Evolutionary conservation across 768 basidiomycete species (phyloP).

Genomic region (Erythrobasidium yunnanense): DNA sequence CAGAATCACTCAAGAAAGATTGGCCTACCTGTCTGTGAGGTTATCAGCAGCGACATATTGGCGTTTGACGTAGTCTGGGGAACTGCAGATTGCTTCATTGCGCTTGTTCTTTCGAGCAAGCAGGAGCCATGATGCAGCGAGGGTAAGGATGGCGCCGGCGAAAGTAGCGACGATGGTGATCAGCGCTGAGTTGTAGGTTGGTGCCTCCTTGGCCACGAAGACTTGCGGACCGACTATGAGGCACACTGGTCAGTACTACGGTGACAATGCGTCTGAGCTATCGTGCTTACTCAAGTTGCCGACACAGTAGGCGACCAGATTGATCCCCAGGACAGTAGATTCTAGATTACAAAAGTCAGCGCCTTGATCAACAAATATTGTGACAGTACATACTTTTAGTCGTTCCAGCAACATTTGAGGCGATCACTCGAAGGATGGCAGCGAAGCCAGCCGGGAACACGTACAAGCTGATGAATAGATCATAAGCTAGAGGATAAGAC

Average conservation of each 20-base stretch:
- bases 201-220: background rate
- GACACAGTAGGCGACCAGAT: constrained; percentile 31
- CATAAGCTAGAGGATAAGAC: too few relatives aligned
- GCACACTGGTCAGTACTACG: too few relatives aligned
- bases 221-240: background rate
- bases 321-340: constrained; percentile 26
- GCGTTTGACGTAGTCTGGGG: too few relatives aligned
- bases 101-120: background rate
- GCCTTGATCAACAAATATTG: too few relatives aligned
- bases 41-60: too few relatives aligned
- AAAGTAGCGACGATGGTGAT: background rate
- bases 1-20: background rate
- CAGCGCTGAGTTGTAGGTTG: background rate
- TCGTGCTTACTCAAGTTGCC: constrained; percentile 20
- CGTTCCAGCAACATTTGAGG: constrained; percentile 30
- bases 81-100: too few relatives aligned
- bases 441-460: constrained; percentile 27
- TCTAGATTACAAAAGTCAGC: too few relatives aligned
- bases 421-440: constrained; percentile 26
- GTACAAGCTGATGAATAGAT: background rate
- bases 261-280: background rate
- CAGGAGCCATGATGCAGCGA: background rate
- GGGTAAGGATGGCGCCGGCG: background rate
- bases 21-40: background rate
- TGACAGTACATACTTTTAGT: too few relatives aligned